Conservation (phyloP, 495 filamentous ascomycete genomes). For the Neurospora sp. region DNA sequence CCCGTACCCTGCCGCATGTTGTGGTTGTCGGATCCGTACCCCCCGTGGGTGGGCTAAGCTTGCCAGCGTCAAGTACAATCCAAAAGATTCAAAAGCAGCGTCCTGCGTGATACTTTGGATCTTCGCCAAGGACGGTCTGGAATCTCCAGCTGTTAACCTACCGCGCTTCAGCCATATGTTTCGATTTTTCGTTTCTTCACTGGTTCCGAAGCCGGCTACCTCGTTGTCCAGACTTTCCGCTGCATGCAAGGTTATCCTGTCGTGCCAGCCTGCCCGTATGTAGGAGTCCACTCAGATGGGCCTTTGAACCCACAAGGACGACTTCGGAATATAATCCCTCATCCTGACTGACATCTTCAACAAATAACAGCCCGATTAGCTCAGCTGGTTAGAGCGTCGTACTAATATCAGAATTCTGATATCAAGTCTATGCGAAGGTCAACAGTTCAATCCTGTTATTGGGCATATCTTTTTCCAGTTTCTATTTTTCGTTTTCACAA, state of each 20-base stretch:
- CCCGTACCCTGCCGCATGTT: not conserved
- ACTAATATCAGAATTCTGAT: not conserved
- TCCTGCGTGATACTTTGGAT: not conserved
- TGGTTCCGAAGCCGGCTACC: not conserved
- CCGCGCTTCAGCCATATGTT: not conserved
- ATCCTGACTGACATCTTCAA: not conserved
- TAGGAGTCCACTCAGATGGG: not conserved
- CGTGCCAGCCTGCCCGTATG: not conserved
- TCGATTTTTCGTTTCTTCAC: not conserved
- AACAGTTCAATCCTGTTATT: not conserved
- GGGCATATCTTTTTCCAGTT: not conserved
- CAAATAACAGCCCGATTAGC: not conserved
- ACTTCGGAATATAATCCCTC: not conserved
- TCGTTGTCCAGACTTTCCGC: not conserved
- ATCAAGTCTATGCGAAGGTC: not conserved
- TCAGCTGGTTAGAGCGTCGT: not conserved
- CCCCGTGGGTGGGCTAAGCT: not conserved
- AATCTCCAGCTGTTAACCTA: not conserved
- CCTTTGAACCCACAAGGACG: not conserved
- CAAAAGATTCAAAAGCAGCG: not conserved
- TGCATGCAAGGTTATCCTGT: not conserved
- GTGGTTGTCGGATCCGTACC: not conserved
- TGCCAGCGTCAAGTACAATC: not conserved
- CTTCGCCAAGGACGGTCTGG: not conserved
- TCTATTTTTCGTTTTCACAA: not conserved